Evolutionary conservation across 73 alveolate genomes (phyloP).

Genomic region (Blepharisma stoltei): DNA sequence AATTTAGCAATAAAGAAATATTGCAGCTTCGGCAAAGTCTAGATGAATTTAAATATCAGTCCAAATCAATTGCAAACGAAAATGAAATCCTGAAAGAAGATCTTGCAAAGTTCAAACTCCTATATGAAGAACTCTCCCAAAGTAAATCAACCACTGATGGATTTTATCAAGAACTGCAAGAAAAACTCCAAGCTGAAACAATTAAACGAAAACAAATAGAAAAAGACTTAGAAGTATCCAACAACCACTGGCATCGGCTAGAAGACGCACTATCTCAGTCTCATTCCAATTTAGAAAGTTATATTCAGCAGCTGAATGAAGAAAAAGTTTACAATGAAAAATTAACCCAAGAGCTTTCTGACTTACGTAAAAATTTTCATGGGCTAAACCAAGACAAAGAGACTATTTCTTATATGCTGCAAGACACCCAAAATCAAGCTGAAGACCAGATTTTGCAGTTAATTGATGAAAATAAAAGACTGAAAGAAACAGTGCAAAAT

Average conservation of each 20-base stretch:
- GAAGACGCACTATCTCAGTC: conserved; percentile 18
- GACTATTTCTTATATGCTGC: neutral
- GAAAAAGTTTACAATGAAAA: neutral
- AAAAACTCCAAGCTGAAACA: neutral
- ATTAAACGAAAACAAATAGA: conserved; percentile 9
- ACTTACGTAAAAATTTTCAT: neutral
- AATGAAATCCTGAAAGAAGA: too few relatives aligned
- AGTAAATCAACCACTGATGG: too few relatives aligned
- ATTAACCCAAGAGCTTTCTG: neutral
- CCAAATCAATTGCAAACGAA: too few relatives aligned
- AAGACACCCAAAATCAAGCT: neutral
- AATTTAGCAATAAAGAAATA: too few relatives aligned
- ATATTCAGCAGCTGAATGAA: too few relatives aligned
- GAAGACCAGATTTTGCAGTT: neutral
- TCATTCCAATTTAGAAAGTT: neutral
- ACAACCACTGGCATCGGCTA: neutral
- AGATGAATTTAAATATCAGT: too few relatives aligned
- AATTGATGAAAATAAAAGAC: neutral
- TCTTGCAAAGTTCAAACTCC: too few relatives aligned
- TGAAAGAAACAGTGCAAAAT: conserved; percentile 19
- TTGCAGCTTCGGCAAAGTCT: too few relatives aligned
- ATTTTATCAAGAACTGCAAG: too few relatives aligned
- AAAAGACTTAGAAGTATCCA: neutral
- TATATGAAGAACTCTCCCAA: too few relatives aligned
- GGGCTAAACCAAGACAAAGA: neutral